phyloP scores from a whole-genome alignment of 495 filamentous ascomycete genomes.

The Tuber calosporum region DNA sequence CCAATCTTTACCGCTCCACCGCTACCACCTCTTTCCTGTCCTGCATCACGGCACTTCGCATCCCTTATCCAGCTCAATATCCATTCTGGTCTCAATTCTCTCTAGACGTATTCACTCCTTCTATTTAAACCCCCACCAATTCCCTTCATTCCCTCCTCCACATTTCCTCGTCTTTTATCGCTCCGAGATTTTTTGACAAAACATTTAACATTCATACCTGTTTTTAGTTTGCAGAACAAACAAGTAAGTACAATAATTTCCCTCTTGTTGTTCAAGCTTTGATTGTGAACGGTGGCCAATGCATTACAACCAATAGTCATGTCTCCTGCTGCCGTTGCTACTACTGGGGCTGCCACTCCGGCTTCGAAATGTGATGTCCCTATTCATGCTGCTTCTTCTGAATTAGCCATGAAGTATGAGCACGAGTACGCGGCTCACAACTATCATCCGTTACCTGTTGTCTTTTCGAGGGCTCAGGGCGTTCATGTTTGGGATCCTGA shows the following conservation, averaged over 20 bases:
- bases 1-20: not conserved
- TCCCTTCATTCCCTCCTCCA: not conserved
- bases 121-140: conserved; percentile 4
- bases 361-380: not conserved
- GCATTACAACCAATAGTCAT: conserved; percentile 12
- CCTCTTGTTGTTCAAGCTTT: not conserved
- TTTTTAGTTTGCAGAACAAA: conserved; percentile 4
- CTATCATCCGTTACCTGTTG: conserved; percentile 93
- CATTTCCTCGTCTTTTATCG: not conserved
- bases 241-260: conserved; percentile 10
- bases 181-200: not conserved
- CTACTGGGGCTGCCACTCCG: conserved; percentile 7
- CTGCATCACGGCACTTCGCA: conserved; percentile 22
- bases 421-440: conserved; percentile 89
- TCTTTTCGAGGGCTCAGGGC: conserved; percentile 75
- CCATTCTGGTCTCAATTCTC: conserved; percentile 13
- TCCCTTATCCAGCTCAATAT: conserved; percentile 10
- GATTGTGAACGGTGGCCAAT: not conserved
- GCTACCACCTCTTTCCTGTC: not conserved
- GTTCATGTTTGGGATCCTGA: conserved; percentile 95
- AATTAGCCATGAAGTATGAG: conserved; percentile 70
- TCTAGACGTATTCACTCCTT: conserved; percentile 9
- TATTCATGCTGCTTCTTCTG: conserved; percentile 68
- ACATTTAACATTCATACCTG: conserved; percentile 4
- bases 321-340: conserved; percentile 27